A percentile compares a stretch with the other conserved stretches of the same genome.
phyloP scores from a whole-genome alignment of 2,329 filamentous ascomycete species.

The Arthrobotrys iridis region DNA sequence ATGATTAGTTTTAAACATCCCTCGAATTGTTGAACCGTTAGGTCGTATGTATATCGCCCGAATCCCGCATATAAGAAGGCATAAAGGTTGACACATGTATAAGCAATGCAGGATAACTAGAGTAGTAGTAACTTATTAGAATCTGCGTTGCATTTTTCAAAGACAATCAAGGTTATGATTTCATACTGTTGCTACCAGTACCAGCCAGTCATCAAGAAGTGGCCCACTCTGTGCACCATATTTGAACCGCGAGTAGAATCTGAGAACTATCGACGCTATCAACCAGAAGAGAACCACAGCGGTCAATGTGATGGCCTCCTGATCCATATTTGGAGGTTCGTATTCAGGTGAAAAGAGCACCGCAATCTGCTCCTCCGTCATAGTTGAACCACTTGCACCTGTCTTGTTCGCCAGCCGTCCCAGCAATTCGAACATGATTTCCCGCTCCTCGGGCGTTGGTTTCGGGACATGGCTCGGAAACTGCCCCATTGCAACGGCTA shows the following conservation, averaged over 20 bases:
- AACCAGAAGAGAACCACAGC: conserved; percentile 32
- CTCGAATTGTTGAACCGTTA: conserved; percentile 31
- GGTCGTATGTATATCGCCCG: conserved; percentile 42
- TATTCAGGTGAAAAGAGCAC: conserved; percentile 37
- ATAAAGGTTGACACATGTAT: conserved; percentile 30
- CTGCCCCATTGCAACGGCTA: conserved; percentile 32
- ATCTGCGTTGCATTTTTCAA: neutral
- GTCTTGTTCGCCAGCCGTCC: conserved; percentile 22
- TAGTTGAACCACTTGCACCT: conserved; percentile 2
- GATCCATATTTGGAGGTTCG: conserved; percentile 41
- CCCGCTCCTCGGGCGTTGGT: conserved; percentile 49
- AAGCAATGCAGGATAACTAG: conserved; percentile 36
- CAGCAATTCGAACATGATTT: conserved; percentile 30
- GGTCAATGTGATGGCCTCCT: conserved; percentile 18
- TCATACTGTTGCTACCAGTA: conserved; percentile 44
- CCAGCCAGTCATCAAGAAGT: conserved; percentile 48
- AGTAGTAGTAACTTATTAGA: neutral
- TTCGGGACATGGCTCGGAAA: conserved; percentile 49
- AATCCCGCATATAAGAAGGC: conserved; percentile 48
- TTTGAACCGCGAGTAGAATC: conserved; percentile 40
- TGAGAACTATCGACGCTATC: conserved; percentile 29
- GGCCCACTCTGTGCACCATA: conserved; percentile 35
- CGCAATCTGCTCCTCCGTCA: conserved; percentile 26
- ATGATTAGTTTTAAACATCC: conserved; percentile 34
- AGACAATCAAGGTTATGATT: neutral